Evolutionary conservation across 2,329 filamentous ascomycete species (phyloP).

Genomic region (Fusarium sp.): DNA sequence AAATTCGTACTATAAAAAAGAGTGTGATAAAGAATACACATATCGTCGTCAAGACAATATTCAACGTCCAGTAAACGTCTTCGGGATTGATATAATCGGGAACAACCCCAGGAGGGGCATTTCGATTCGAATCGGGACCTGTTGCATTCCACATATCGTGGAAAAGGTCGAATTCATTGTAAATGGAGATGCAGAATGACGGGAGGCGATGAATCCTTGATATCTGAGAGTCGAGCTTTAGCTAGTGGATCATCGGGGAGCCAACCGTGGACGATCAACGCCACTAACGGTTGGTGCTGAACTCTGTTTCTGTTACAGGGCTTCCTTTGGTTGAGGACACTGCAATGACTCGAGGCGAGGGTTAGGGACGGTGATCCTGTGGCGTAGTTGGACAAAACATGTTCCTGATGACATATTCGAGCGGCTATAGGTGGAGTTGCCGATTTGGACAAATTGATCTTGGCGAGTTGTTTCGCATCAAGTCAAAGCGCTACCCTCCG

Average conservation of each 20-base stretch:
- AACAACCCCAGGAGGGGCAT: slow-evolving; percentile 28
- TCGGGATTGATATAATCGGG: slow-evolving; percentile 24
- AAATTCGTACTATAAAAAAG: slow-evolving; percentile 28
- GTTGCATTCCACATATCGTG: slow-evolving; percentile 37
- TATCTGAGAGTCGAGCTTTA: neutral
- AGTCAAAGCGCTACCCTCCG: slow-evolving; percentile 31
- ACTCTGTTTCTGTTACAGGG: neutral
- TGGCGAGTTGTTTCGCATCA: neutral
- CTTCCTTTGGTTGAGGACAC: neutral
- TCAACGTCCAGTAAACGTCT: slow-evolving; percentile 34
- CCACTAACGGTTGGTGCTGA: slow-evolving; percentile 11
- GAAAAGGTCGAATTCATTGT: neutral
- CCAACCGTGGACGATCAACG: slow-evolving; percentile 6
- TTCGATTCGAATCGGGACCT: slow-evolving; percentile 37
- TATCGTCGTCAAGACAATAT: slow-evolving; percentile 16
- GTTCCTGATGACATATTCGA: neutral
- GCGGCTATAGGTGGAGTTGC: neutral
- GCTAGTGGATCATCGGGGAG: neutral
- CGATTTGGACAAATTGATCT: slow-evolving; percentile 40
- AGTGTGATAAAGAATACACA: slow-evolving; percentile 9
- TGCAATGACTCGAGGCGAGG: slow-evolving; percentile 9
- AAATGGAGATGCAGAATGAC: neutral
- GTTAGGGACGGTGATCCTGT: neutral
- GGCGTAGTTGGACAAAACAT: neutral
- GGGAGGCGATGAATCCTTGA: neutral